phyloP scores from a whole-genome alignment of 2,329 filamentous ascomycete species.

The Alternaria ethzedia region DNA sequence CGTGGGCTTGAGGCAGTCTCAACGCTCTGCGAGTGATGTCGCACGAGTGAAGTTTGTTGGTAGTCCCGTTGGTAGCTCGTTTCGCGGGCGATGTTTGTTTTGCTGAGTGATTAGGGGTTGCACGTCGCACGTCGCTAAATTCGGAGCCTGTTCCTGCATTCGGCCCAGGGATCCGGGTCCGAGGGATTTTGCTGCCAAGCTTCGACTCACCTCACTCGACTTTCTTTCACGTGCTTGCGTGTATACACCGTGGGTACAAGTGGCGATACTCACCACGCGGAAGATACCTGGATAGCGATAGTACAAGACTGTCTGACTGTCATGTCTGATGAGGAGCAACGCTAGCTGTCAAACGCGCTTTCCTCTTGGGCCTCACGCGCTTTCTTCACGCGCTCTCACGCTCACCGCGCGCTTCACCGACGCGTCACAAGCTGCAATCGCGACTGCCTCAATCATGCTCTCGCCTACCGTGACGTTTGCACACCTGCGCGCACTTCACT shows the following conservation, averaged over 20 bases:
- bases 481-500: neutral
- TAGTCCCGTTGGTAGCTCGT: neutral
- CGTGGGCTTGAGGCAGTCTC: neutral
- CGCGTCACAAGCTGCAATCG: constrained; percentile 14
- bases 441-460: constrained; percentile 6
- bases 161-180: neutral
- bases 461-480: constrained; percentile 4
- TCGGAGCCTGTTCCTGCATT: constrained; percentile 15
- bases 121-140: neutral
- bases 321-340: neutral
- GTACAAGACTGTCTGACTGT: no score
- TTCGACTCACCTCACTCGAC: neutral
- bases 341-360: constrained; percentile 10
- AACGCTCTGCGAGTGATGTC: neutral
- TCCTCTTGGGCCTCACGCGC: constrained; percentile 18
- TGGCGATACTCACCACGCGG: neutral
- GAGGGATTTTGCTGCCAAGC: neutral
- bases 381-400: constrained; percentile 7
- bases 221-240: neutral
- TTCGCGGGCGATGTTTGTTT: neutral
- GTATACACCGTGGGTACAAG: neutral
- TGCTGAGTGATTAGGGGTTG: neutral
- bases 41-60: neutral
- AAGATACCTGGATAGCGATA: neutral
- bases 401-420: constrained; percentile 3